Conservation (phyloP, 2,329 filamentous ascomycete genomes). For the Ambrosiella beaveri region DNA sequence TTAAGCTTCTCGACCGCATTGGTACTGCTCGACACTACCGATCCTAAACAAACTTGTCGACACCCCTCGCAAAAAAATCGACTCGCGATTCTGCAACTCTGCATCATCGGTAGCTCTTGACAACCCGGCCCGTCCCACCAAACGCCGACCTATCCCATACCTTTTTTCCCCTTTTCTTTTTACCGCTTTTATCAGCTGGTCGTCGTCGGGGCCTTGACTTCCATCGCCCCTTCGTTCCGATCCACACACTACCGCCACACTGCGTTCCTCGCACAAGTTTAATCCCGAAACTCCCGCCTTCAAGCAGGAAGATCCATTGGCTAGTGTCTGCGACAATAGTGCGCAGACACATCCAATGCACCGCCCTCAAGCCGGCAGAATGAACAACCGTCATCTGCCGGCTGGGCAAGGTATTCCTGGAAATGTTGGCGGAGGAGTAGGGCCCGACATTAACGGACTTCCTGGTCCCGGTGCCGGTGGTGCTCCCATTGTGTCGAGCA, state of each 20-base stretch:
- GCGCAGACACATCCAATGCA: constrained; percentile 14
- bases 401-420: constrained; percentile 50
- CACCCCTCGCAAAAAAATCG: not conserved
- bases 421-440: constrained; percentile 15
- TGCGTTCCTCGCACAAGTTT: constrained; percentile 11
- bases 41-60: not conserved
- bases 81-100: not conserved
- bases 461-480: constrained; percentile 12
- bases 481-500: constrained; percentile 8
- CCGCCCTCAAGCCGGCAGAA: constrained; percentile 50
- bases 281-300: constrained; percentile 13
- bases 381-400: constrained; percentile 62
- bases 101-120: not conserved
- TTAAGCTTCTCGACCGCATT: not conserved
- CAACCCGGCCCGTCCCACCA: not conserved
- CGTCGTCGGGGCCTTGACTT: constrained; percentile 10
- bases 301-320: constrained; percentile 10
- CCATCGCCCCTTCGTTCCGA: constrained; percentile 9
- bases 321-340: constrained; percentile 13
- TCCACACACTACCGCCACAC: constrained; percentile 9
- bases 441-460: constrained; percentile 5
- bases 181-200: constrained; percentile 1
- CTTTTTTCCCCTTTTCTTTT: not conserved
- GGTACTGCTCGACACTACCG: not conserved
- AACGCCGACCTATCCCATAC: not conserved